phyloP scores from a whole-genome alignment of 2,329 filamentous ascomycete genomes.

The Fusarium falciforme region DNA sequence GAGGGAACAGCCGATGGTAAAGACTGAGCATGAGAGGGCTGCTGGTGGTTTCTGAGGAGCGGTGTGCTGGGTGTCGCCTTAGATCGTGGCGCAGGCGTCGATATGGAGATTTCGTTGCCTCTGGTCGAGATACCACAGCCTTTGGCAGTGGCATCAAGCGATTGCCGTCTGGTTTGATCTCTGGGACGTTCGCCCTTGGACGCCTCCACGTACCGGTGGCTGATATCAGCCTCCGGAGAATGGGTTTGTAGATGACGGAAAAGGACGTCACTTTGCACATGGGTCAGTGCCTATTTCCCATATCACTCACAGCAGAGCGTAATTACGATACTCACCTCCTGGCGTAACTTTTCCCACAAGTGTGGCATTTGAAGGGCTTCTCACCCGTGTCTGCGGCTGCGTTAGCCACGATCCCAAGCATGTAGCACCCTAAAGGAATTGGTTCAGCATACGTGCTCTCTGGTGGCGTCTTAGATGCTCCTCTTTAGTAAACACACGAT shows the following conservation, averaged over 20 bases:
- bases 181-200: background rate
- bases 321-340: background rate
- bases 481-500: constrained; percentile 19
- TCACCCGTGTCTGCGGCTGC: constrained; percentile 7
- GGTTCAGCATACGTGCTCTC: constrained; percentile 6
- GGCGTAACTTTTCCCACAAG: constrained; percentile 9
- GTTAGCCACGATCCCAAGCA: background rate
- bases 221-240: background rate
- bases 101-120: background rate
- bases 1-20: background rate
- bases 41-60: background rate
- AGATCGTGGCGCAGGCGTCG: background rate
- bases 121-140: background rate
- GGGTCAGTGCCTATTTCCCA: background rate
- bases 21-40: background rate
- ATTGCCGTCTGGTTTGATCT: background rate
- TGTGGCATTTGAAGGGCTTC: constrained; percentile 12
- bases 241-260: constrained; percentile 18
- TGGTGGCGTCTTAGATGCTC: constrained; percentile 19
- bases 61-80: background rate
- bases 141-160: background rate
- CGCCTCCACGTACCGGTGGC: background rate
- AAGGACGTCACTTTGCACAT: constrained; percentile 3
- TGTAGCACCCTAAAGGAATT: background rate
- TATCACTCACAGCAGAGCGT: too few relatives aligned